Evolutionary conservation across 768 basidiomycete species (phyloP), one percentile per base, ranked within the genome.

Genomic region (Lanmaoa rubissima): DNA sequence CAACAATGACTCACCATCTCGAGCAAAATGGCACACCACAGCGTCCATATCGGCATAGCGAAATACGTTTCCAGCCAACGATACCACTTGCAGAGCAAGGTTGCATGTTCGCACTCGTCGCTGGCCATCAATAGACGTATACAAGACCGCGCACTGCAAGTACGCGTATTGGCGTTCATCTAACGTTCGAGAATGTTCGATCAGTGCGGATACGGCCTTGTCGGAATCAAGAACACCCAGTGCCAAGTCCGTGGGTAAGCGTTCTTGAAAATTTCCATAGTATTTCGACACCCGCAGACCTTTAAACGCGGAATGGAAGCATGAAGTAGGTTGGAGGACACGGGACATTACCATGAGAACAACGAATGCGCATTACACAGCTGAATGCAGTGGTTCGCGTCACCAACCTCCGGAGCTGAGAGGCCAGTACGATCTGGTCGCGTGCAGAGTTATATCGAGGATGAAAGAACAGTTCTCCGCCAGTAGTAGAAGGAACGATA

Each of bases 401-500:
- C 32, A 92, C 65, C 8, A 95, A 67, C 19, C 91, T 79, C 53
- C 78, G 78, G 21, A 98, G 66, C 64, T 98, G 91, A n/a, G 87
- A 87, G n/a, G 79, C 73, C 13, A 99, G 65, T 6, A 83, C 75
- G 9, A 75, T 64, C 9, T 78, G 79, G 68, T 97, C 94, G 48
- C 88, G 81, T 8, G 72, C 69, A 4, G 83, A 79, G 51, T 87
- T 81, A 69, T 93, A 99, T n/a, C 91, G 82, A 10, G 96, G 97
- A 65, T 95, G 90, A 76, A 88, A 96, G 73, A 89, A 95, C 1
- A 96, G 65, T 55, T 94, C 92, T 19, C 97, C 97, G 14, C 97
- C 97, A 8, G 92, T 93, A 12, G 84, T 68, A 0, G 85, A 85
- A 1, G 88, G 69, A 7, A 94, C 79, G 4, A 79, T 72, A 42